Base-by-base conservation (phyloP, 2,329 filamentous ascomycete genomes). In the Didymella pomorum region DNA sequence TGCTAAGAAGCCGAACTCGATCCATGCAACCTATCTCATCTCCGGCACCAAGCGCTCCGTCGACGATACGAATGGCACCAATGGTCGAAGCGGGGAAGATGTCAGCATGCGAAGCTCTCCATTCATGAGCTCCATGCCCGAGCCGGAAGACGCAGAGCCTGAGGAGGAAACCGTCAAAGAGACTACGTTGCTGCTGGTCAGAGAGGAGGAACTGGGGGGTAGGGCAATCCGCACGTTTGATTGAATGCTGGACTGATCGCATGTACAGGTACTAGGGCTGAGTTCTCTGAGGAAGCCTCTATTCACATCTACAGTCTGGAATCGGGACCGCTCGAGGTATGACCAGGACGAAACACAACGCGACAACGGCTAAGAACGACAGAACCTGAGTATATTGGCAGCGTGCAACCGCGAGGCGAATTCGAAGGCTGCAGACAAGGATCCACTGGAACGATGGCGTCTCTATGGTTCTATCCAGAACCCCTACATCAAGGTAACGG, bases 1-100 rank as follows among this genome's bases (percentile, higher is more conserved):
- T 76, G 83, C 81, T 53, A 91, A 89, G 76, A 89, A 87, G 60
- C 83, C 90, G 0, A 85, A 87, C 21, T 89, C 87, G 25, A 82
- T 97, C n/a, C 87, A 96, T 79, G 95, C 94, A 43, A 97, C 93
- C n/a, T 99, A 97, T 78, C 81, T 97, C 47, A 74, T 99, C 44
- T 90, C 88, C 49, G 95, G 94, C 37, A 85, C 81, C 21, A 89
- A 86, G 69, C 82, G 78, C 52, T 43, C 35, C 14, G 16, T 53
- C 26, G 56, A 69, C 25, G 61, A 67, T 14, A 59, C 75, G 11
- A 83, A 82, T 64, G 79, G 76, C 21, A 62, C 67, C 45, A 70
- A 74, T 29, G 72, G 71, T 23, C 58, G 45, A 33, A 83, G 89
- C 67, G 85, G 81, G n/a, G 89, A 90, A 51, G 86, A 92, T 56